Evolutionary conservation across 352 stramenopile genomes (phyloP).

Genomic region (Pythium sukuiense): DNA sequence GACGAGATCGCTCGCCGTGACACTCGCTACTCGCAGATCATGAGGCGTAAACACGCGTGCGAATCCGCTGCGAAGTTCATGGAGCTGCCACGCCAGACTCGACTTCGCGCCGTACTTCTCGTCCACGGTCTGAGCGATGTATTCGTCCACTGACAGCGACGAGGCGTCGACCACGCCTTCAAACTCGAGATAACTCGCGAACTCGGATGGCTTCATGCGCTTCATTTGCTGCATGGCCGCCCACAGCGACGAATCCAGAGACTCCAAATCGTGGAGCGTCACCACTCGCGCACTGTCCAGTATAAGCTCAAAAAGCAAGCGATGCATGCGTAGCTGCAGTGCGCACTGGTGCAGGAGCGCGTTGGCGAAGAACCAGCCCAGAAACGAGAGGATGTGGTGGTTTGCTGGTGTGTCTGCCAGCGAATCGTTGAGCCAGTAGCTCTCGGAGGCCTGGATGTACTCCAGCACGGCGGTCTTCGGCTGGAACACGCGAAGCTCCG

Average conservation of each 20-base stretch:
- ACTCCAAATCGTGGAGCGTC: constrained; percentile 44
- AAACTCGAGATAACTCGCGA: constrained; percentile 54
- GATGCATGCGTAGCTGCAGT: constrained; percentile 36
- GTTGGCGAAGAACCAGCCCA: constrained; percentile 65
- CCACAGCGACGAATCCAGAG: constrained; percentile 45
- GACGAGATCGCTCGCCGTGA: constrained; percentile 33
- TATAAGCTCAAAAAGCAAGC: constrained; percentile 53
- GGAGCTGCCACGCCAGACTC: constrained; percentile 49
- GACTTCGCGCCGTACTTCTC: constrained; percentile 52
- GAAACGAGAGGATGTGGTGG: constrained; percentile 39
- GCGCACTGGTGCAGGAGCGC: constrained; percentile 44
- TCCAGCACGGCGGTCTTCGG: constrained; percentile 44
- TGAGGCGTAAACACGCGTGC: constrained; percentile 35
- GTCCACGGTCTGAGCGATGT: constrained; percentile 45
- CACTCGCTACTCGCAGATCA: constrained; percentile 2
- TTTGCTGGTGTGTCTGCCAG: constrained; percentile 36
- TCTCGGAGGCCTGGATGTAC: constrained; percentile 62
- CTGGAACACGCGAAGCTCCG: constrained; percentile 43
- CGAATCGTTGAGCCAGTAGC: constrained; percentile 61
- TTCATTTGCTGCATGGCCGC: constrained; percentile 50
- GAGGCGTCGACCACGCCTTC: constrained; percentile 36
- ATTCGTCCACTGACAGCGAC: constrained; percentile 42
- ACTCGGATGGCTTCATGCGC: constrained; percentile 47
- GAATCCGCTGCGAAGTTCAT: constrained; percentile 48
- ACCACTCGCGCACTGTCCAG: constrained; percentile 34